Percentiles rank a stretch among this genome's conserved stretches.
Evolutionary conservation across 306 rosid species (phyloP).

Genomic region (Parietaria judaica): DNA sequence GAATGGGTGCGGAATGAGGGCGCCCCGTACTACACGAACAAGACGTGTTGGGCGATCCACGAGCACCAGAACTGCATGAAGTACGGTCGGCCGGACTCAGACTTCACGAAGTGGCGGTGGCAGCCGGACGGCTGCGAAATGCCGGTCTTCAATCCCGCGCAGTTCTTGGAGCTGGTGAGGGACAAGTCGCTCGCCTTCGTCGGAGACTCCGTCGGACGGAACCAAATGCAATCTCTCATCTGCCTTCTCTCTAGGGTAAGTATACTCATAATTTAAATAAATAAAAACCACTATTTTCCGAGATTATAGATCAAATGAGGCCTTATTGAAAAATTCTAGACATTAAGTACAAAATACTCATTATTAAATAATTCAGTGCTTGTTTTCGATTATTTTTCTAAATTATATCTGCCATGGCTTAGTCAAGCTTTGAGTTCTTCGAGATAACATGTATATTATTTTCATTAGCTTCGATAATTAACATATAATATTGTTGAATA

Average conservation of each 20-base stretch:
- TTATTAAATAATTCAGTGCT: background rate
- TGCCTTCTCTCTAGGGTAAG: constrained; percentile 44
- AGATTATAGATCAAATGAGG: too few species aligned
- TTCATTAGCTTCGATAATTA: background rate
- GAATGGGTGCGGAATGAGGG: constrained; percentile 77
- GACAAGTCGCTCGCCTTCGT: constrained; percentile 83
- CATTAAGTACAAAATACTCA: too few species aligned
- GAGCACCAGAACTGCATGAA: constrained; percentile 87
- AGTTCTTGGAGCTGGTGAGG: constrained; percentile 62
- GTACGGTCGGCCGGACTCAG: constrained; percentile 71
- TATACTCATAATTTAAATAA: background rate
- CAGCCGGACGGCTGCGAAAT: constrained; percentile 72
- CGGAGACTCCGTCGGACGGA: constrained; percentile 92
- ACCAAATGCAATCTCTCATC: constrained; percentile 77
- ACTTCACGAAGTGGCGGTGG: constrained; percentile 85
- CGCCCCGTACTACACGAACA: constrained; percentile 74
- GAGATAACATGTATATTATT: background rate
- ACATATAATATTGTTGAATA: background rate
- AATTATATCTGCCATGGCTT: background rate
- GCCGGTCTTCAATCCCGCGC: constrained; percentile 67
- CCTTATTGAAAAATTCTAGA: too few species aligned
- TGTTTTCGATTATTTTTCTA: background rate
- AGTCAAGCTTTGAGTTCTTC: background rate
- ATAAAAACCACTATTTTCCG: too few species aligned
- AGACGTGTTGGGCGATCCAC: constrained; percentile 77